Conservation (phyloP, 768 basidiomycete genomes). For the Asterophora lycoperdoides region DNA sequence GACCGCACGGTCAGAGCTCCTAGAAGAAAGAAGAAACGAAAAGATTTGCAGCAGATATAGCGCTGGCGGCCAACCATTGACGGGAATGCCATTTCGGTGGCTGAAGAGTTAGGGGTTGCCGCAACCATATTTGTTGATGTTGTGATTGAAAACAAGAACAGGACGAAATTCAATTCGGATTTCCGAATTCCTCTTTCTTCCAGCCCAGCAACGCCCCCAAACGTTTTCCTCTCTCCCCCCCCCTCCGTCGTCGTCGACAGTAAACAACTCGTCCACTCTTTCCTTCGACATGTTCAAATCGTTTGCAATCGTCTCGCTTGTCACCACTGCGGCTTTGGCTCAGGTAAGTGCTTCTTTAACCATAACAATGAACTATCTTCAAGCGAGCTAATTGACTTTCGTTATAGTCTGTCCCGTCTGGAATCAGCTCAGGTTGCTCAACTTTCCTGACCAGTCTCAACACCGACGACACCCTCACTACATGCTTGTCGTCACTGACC, state of each 20-base stretch:
- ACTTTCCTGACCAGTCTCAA: slow-evolving; percentile 63
- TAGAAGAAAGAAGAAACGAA: no score
- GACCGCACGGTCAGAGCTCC: not conserved
- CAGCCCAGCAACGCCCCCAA: slow-evolving; percentile 12
- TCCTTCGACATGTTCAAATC: slow-evolving; percentile 47
- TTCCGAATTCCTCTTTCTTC: slow-evolving; percentile 18
- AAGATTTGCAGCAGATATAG: not conserved
- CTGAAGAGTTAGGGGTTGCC: slow-evolving; percentile 14
- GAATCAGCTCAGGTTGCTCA: slow-evolving; percentile 51
- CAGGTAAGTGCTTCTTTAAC: slow-evolving; percentile 32
- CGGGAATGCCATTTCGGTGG: slow-evolving; percentile 1
- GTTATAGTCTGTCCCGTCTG: slow-evolving; percentile 55
- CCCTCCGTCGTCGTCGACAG: slow-evolving; percentile 32
- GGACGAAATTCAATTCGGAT: slow-evolving; percentile 15
- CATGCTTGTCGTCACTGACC: slow-evolving; percentile 64
- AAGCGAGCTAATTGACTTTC: slow-evolving; percentile 29
- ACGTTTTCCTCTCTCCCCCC: slow-evolving; percentile 16
- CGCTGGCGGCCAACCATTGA: not conserved
- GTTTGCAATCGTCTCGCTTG: slow-evolving; percentile 46
- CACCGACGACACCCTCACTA: slow-evolving; percentile 46
- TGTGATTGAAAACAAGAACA: slow-evolving; percentile 26
- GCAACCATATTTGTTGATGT: slow-evolving; percentile 28
- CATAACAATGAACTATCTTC: not conserved
- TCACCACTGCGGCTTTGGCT: slow-evolving; percentile 49
- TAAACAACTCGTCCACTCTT: slow-evolving; percentile 48